These are phyloP conservation scores for Xylariaceae sp. DNA, from an alignment of 2,329 filamentous ascomycete species.

Conservation along the genomic window DNA sequence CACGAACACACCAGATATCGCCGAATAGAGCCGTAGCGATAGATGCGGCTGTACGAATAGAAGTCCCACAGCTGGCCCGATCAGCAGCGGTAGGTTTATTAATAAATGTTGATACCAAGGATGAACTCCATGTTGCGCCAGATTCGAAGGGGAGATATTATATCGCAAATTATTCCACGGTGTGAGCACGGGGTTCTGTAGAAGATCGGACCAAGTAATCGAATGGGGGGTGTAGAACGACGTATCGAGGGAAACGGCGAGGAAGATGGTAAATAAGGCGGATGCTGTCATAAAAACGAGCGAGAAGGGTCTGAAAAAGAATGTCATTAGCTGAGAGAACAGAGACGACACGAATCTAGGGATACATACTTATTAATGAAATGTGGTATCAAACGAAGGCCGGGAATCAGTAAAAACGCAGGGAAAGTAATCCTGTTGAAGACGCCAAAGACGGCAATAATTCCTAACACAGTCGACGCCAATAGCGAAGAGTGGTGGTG, in stretches of 20 bases:
- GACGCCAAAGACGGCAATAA: constrained; percentile 77
- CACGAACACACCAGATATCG: constrained; percentile 65
- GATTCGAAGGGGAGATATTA: constrained; percentile 66
- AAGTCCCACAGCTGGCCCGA: constrained; percentile 65
- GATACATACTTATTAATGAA: constrained; percentile 69
- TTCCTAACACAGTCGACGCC: constrained; percentile 73
- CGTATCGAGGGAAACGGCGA: constrained; percentile 81
- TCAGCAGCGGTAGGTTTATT: constrained; percentile 65
- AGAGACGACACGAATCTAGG: neutral
- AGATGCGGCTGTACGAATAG: constrained; percentile 55
- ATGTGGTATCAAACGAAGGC: constrained; percentile 77
- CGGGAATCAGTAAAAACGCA: constrained; percentile 82
- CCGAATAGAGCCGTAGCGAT: constrained; percentile 66
- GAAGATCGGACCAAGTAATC: constrained; percentile 61
- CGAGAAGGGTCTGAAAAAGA: constrained; percentile 47
- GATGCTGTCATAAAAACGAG: constrained; percentile 62
- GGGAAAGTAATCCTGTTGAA: constrained; percentile 99
- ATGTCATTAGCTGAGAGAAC: constrained; percentile 12
- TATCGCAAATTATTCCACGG: constrained; percentile 75
- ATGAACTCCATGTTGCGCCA: constrained; percentile 72
- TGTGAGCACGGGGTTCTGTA: constrained; percentile 65
- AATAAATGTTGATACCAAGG: constrained; percentile 74
- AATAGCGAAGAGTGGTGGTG: constrained; percentile 72
- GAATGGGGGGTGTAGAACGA: constrained; percentile 68
- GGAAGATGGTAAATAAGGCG: constrained; percentile 61